Conservation (phyloP, 208 protist species). For the Wallacemonas sp. region DNA sequence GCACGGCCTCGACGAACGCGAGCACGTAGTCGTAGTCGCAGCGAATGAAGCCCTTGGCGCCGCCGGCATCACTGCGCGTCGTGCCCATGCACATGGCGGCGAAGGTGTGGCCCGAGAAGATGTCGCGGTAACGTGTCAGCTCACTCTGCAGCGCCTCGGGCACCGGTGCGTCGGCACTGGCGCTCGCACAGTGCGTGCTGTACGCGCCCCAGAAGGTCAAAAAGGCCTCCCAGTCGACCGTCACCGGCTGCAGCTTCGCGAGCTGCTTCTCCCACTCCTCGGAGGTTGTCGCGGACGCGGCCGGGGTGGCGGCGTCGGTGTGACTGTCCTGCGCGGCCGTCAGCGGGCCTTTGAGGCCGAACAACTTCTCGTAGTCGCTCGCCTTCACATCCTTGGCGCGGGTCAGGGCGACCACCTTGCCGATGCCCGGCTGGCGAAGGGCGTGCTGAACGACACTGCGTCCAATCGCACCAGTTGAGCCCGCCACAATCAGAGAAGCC, state of each 20-base stretch:
- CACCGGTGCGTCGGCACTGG: not conserved
- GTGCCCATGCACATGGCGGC: slow-evolving; percentile 81
- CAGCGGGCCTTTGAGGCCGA: slow-evolving; percentile 30
- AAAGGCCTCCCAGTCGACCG: slow-evolving; percentile 72
- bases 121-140: slow-evolving; percentile 27
- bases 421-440: slow-evolving; percentile 36
- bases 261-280: slow-evolving; percentile 27
- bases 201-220: slow-evolving; percentile 32
- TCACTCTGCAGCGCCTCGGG: slow-evolving; percentile 12
- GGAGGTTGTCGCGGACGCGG: slow-evolving; percentile 27
- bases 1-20: slow-evolving; percentile 61
- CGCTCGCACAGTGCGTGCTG: slow-evolving; percentile 1
- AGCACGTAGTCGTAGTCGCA: slow-evolving; percentile 83
- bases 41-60: slow-evolving; percentile 53
- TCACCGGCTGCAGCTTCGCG: slow-evolving; percentile 43
- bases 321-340: not conserved
- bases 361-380: slow-evolving; percentile 38
- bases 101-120: slow-evolving; percentile 69
- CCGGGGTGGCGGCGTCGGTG: not conserved
- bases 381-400: slow-evolving; percentile 22
- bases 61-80: slow-evolving; percentile 77
- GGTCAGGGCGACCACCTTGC: slow-evolving; percentile 68
- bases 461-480: slow-evolving; percentile 74
- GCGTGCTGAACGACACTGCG: slow-evolving; percentile 58
- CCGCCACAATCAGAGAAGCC: slow-evolving; percentile 71